A percentile compares a stretch with the other conserved stretches of the same genome.
These are phyloP conservation scores for Coriaria nepalensis DNA, from an alignment of 306 rosid species.

Conservation along the genomic window DNA sequence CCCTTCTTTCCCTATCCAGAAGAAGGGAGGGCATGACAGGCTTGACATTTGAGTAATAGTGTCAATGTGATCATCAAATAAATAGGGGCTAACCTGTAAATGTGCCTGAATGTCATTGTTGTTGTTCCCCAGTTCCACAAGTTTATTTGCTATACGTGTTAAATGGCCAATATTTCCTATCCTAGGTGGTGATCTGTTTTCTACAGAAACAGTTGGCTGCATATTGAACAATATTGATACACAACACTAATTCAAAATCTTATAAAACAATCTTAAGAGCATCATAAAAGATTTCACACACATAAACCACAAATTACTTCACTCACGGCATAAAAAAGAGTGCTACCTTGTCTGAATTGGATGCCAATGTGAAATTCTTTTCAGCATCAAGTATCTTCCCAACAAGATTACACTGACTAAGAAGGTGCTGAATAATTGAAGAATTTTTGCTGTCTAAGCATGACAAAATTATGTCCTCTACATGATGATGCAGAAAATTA, in stretches of 20 bases:
- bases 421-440: constrained; percentile 61
- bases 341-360: constrained; percentile 49
- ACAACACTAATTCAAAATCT: constrained; percentile 4
- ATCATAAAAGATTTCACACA: background rate
- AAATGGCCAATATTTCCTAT: constrained; percentile 88
- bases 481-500: constrained; percentile 89
- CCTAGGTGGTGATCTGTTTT: constrained; percentile 61
- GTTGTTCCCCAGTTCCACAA: constrained; percentile 59
- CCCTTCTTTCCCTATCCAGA: too few species aligned
- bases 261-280: background rate
- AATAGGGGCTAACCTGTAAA: constrained; percentile 45
- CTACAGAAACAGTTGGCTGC: constrained; percentile 80
- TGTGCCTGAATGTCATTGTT: constrained; percentile 48
- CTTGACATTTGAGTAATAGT: background rate
- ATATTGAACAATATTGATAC: constrained; percentile 16
- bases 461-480: constrained; percentile 62
- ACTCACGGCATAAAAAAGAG: background rate
- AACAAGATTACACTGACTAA: constrained; percentile 61
- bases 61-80: background rate
- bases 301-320: background rate
- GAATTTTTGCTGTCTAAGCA: constrained; percentile 86
- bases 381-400: constrained; percentile 72
- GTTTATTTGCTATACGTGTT: constrained; percentile 86
- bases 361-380: constrained; percentile 43
- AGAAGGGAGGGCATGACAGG: too few species aligned